Evolutionary conservation across 1,139 yeast genomes (phyloP), one percentile per base, ranked within the genome.

Genomic region (Scheffersomyces insectosa): DNA sequence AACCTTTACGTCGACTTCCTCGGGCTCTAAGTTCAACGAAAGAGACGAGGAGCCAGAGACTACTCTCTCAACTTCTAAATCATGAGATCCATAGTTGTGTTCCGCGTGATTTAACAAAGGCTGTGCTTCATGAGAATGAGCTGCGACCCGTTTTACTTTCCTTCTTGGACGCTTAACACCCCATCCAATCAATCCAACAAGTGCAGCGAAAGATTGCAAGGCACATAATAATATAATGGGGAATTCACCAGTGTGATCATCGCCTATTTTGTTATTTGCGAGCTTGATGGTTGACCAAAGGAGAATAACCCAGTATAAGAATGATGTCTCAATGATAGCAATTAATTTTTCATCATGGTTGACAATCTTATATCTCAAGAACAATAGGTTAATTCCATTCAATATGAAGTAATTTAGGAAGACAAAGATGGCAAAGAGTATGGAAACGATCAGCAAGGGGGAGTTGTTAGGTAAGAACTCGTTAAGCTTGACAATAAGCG

Each of bases 281-380:
- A 80, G 67, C 6, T 87, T 82, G 8, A 72, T 62, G 36, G 77
- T 69, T 1, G 71, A 62, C 45, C 54, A 58, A 11, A 83, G 56
- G 42, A 85, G 68, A 0, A 66, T 51, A 0, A 72, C 43, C 96
- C 96, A 88, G 45, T 77, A 68, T 1, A 79, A 43, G 23, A 76
- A 59, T 15, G 83, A 75, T 10, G 80, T 62, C 60, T 85, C 85
- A 28, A 86, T 56, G n/a, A 85, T 69, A 2, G 80, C 72, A 34
- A 85, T 70, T 47, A 88, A 74, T 60, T 88, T 89, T 55, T 86
- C 89, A 58, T 83, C 95, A 52, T 83, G 86, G 28, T 82, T 79
- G 28, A 62, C 48, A 7, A 86, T 83, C 52, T 77, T 75, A 37
- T 77, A 56, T 45, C 71, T 67, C 40, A 75, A 72, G 46, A 80